Evolutionary conservation across 225 moss, liverwort and hornwort genomes (phyloP).

Genomic region (Straminergon stramineum): DNA sequence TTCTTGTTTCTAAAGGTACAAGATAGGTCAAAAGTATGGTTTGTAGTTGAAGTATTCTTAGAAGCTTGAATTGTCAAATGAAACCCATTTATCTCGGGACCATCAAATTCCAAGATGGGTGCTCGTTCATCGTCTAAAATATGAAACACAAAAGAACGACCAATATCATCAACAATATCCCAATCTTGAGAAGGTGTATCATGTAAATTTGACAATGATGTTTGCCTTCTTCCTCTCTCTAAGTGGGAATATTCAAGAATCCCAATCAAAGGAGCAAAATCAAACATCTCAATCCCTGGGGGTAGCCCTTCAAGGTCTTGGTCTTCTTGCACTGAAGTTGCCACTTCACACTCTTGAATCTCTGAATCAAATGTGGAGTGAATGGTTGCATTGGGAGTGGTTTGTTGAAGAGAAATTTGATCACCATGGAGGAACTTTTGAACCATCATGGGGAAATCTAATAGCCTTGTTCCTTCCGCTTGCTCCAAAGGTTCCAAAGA

Average conservation of each 20-base stretch:
- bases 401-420: neutral
- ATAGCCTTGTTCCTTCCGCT: neutral
- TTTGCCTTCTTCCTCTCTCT: neutral
- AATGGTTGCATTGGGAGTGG: neutral
- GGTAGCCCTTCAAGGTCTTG: neutral
- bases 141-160: neutral
- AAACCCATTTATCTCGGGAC: neutral
- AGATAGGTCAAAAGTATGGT: neutral
- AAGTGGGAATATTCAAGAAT: fast-evolving
- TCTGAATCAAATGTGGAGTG: neutral
- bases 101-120: neutral
- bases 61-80: neutral
- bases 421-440: neutral
- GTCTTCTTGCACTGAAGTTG: neutral
- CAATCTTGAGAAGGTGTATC: neutral
- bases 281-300: fast-evolving
- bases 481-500: neutral
- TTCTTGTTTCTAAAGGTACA: neutral
- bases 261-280: neutral
- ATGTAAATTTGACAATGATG: neutral
- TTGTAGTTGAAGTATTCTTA: neutral
- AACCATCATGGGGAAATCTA: neutral
- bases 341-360: neutral
- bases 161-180: neutral
- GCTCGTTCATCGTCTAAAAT: neutral